Evolutionary conservation across 441 rosid species (phyloP).

Genomic region (Cnidoscolus chayamansa): DNA sequence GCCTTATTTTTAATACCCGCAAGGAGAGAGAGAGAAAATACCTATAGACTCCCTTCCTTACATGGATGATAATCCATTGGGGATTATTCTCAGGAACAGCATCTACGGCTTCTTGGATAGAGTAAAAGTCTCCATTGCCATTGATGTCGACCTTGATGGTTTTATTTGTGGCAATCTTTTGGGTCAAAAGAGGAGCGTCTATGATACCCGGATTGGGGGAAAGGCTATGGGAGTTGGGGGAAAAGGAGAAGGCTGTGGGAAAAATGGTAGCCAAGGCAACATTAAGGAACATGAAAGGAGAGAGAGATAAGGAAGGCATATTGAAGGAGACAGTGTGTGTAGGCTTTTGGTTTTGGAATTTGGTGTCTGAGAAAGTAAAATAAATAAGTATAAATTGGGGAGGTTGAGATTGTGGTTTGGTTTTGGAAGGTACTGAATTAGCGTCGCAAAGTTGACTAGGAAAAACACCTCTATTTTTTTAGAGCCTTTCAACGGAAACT

Average conservation of each 20-base stretch:
- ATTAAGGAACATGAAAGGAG: neutral
- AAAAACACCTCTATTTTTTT: conserved; percentile 17
- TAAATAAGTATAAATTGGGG: no score
- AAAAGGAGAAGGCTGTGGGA: conserved; percentile 12
- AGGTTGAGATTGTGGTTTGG: conserved; percentile 3
- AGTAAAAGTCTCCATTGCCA: conserved; percentile 67
- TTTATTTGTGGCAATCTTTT: conserved; percentile 53
- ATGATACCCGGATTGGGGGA: conserved; percentile 24
- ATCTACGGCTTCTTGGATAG: conserved; percentile 74
- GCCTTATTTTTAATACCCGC: no score
- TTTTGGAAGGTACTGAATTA: conserved; percentile 18
- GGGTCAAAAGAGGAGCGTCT: conserved; percentile 62
- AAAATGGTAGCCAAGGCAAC: conserved; percentile 25
- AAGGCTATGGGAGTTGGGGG: conserved; percentile 22
- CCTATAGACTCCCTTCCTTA: conserved; percentile 81
- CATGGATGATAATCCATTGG: conserved; percentile 70
- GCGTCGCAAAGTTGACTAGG: neutral
- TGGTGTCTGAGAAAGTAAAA: no score
- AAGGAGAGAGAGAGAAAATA: conserved; percentile 10
- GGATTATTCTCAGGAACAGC: conserved; percentile 61
- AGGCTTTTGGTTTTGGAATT: neutral
- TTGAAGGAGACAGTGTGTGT: neutral
- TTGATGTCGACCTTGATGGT: conserved; percentile 70
- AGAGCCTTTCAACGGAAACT: conserved; percentile 17
- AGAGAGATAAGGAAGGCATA: conserved; percentile 14